phyloP scores from a whole-genome alignment of 2,329 filamentous ascomycete species.

The Cryoendolithus antarcticus region DNA sequence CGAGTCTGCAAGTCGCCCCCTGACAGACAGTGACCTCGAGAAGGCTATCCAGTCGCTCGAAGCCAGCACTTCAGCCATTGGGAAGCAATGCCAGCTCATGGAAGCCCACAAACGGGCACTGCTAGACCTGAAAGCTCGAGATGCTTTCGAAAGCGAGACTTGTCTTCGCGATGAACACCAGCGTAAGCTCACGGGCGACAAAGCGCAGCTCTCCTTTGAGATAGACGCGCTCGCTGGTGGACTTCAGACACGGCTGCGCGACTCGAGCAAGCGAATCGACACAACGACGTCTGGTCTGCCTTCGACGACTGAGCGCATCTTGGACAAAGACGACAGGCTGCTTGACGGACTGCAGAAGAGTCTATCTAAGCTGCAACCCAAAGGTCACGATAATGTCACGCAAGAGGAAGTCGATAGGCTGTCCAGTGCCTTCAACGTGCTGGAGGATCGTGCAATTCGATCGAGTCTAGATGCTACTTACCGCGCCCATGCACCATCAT shows the following conservation, averaged over 20 bases:
- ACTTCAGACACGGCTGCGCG: conserved; percentile 22
- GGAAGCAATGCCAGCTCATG: conserved; percentile 50
- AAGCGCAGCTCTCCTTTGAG: conserved; percentile 29
- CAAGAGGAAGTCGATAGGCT: conserved; percentile 43
- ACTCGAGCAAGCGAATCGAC: conserved; percentile 37
- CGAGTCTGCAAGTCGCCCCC: conserved; percentile 25
- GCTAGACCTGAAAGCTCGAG: conserved; percentile 39
- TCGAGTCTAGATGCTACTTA: conserved; percentile 40
- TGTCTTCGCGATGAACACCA: conserved; percentile 7
- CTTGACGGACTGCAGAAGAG: conserved; percentile 55
- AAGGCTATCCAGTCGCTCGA: conserved; percentile 52
- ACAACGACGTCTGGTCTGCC: conserved; percentile 34
- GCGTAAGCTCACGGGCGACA: conserved; percentile 24
- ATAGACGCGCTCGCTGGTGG: conserved; percentile 19
- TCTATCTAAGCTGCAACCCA: conserved; percentile 45
- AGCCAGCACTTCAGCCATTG: conserved; percentile 51
- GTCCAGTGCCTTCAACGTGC: conserved; percentile 32
- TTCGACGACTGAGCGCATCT: conserved; percentile 37
- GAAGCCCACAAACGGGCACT: conserved; percentile 51
- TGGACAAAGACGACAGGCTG: conserved; percentile 48
- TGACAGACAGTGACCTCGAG: conserved; percentile 48
- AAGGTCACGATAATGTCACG: conserved; percentile 35
- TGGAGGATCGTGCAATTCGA: conserved; percentile 30
- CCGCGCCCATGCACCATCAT: conserved; percentile 12
- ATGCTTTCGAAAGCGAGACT: conserved; percentile 2